phyloP scores from a whole-genome alignment of 2,329 filamentous ascomycete genomes.

The Colletotrichum lini region DNA sequence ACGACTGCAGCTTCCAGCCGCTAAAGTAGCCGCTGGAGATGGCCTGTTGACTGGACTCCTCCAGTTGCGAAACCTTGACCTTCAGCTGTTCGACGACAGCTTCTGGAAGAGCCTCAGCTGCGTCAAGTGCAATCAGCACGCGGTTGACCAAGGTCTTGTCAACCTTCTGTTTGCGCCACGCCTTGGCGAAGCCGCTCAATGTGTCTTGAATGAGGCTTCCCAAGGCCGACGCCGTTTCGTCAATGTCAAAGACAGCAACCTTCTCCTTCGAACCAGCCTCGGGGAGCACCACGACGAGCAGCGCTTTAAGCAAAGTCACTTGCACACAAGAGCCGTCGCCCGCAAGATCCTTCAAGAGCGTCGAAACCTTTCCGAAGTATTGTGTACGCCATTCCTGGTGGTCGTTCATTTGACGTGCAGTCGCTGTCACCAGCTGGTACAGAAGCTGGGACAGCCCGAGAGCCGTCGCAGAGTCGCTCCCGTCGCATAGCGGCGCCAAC shows the following conservation, averaged over 20 bases:
- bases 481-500: conserved; percentile 43
- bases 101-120: conserved; percentile 48
- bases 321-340: conserved; percentile 48
- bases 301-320: conserved; percentile 54
- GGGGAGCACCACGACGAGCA: conserved; percentile 49
- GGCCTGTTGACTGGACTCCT: conserved; percentile 52
- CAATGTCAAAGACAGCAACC: conserved; percentile 9
- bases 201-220: conserved; percentile 22
- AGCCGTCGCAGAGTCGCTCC: conserved; percentile 20
- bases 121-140: conserved; percentile 40
- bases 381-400: conserved; percentile 59
- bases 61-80: conserved; percentile 53
- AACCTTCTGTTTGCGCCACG: conserved; percentile 34
- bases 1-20: conserved; percentile 63
- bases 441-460: conserved; percentile 31
- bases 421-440: conserved; percentile 45
- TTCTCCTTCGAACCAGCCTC: conserved; percentile 46
- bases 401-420: conserved; percentile 60
- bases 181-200: conserved; percentile 30
- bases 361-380: conserved; percentile 54
- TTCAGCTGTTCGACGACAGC: conserved; percentile 50
- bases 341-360: conserved; percentile 44
- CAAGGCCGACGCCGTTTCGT: conserved; percentile 7
- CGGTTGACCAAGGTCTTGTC: conserved; percentile 24
- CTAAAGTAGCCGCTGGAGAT: conserved; percentile 54